Conservation (phyloP, 768 basidiomycete species). For the Termitomyces sp. region DNA sequence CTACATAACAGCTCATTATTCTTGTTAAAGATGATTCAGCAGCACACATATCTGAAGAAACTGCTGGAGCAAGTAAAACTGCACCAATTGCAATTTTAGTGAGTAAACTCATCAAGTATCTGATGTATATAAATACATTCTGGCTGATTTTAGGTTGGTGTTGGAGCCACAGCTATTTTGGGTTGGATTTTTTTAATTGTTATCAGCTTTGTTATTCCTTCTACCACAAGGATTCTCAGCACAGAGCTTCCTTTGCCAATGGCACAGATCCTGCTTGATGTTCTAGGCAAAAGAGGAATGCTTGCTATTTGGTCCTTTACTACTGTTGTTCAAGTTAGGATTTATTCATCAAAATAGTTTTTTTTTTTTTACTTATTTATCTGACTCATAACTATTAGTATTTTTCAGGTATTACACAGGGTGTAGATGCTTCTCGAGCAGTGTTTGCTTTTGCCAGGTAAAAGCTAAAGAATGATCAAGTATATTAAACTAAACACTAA, state of each 20-base stretch:
- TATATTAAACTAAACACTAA: neutral
- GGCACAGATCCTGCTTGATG: constrained; percentile 65
- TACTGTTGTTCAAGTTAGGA: constrained; percentile 44
- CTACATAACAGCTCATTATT: neutral
- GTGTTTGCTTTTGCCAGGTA: constrained; percentile 2
- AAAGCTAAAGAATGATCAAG: neutral
- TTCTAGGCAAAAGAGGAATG: constrained; percentile 66
- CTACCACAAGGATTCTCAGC: constrained; percentile 37
- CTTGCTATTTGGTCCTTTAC: constrained; percentile 67
- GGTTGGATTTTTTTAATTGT: neutral
- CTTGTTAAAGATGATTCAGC: constrained; percentile 59
- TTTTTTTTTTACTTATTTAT: neutral
- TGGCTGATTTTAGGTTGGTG: neutral
- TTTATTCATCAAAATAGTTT: neutral
- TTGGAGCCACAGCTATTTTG: neutral
- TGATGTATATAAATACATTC: neutral
- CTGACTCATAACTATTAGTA: neutral
- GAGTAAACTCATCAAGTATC: neutral
- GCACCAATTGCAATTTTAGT: constrained; percentile 61
- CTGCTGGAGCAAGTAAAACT: constrained; percentile 53
- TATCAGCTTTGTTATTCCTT: constrained; percentile 1
- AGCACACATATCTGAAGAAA: constrained; percentile 71
- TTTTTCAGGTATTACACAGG: neutral
- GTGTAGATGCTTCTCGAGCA: neutral
- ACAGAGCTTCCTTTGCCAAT: constrained; percentile 56